Evolutionary conservation across 2,329 filamentous ascomycete genomes (phyloP).

Genomic region (Talaromyces marneffei): DNA sequence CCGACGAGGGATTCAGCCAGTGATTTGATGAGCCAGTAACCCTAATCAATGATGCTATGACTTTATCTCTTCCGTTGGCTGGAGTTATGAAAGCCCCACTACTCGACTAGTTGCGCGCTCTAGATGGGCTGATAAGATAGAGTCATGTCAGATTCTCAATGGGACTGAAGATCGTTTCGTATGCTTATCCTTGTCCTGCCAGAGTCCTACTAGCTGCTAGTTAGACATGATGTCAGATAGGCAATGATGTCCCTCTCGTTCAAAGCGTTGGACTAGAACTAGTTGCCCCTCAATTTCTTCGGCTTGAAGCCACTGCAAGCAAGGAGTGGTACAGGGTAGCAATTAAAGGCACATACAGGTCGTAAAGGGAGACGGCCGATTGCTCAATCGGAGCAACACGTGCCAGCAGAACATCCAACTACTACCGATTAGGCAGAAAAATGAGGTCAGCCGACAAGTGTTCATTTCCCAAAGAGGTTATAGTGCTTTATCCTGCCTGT

Average conservation of each 20-base stretch:
- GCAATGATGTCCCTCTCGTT: neutral
- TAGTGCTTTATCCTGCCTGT: constrained; percentile 8
- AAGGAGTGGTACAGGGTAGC: neutral
- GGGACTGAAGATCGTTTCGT: neutral
- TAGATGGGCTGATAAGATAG: constrained; percentile 8
- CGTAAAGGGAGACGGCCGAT: neutral
- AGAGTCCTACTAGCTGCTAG: neutral
- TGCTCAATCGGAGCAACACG: neutral
- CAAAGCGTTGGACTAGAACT: neutral
- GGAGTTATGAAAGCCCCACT: neutral
- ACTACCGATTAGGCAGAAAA: too few relatives aligned
- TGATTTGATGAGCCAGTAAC: neutral
- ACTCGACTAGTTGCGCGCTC: neutral
- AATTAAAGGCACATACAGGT: neutral
- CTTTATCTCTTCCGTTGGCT: neutral
- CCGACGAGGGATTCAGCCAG: neutral
- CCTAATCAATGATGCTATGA: neutral
- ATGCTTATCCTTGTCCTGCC: neutral
- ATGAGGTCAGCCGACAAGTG: neutral
- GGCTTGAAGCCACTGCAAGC: neutral
- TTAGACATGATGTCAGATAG: neutral
- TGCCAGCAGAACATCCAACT: neutral
- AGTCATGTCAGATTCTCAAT: constrained; percentile 4
- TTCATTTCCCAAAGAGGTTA: constrained; percentile 9
- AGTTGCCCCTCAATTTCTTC: neutral